Percentiles rank a stretch among this genome's conserved stretches.
Evolutionary conservation across 345 rosid genomes (phyloP).

Genomic region (Litchi chinensis): DNA sequence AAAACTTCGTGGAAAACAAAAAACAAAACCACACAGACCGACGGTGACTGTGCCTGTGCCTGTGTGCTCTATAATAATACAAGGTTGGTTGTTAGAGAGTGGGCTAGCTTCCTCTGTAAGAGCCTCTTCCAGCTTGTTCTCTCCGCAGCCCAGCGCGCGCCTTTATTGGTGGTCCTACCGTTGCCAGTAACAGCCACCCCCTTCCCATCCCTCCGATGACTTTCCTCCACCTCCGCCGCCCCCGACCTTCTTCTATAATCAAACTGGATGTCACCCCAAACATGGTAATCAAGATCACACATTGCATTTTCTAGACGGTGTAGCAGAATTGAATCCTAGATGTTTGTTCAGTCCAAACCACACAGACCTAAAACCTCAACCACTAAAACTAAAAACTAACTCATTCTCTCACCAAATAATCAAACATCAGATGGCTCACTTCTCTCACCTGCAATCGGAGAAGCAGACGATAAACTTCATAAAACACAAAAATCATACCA

Average conservation of each 20-base stretch:
- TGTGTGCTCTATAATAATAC: background rate
- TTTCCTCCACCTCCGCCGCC: background rate
- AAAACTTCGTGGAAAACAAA: constrained; percentile 28
- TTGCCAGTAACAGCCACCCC: constrained; percentile 70
- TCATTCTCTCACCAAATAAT: background rate
- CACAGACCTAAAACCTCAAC: constrained; percentile 10
- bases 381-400: background rate
- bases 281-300: too few species aligned
- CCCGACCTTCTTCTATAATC: constrained; percentile 5
- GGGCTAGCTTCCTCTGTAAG: constrained; percentile 89
- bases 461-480: too few species aligned
- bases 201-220: constrained; percentile 72
- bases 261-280: too few species aligned
- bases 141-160: constrained; percentile 84
- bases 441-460: too few species aligned
- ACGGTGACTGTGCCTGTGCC: constrained; percentile 7
- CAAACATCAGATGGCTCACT: background rate
- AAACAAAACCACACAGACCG: constrained; percentile 14
- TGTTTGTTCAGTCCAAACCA: too few species aligned
- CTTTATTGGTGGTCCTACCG: constrained; percentile 86
- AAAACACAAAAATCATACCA: background rate
- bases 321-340: too few species aligned
- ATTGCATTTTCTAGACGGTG: too few species aligned
- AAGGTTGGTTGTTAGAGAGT: background rate
- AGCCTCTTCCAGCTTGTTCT: constrained; percentile 96